Evolutionary conservation across 192 early-diverging fungal genomes (phyloP).

Genomic region (Gonapodya sp.): DNA sequence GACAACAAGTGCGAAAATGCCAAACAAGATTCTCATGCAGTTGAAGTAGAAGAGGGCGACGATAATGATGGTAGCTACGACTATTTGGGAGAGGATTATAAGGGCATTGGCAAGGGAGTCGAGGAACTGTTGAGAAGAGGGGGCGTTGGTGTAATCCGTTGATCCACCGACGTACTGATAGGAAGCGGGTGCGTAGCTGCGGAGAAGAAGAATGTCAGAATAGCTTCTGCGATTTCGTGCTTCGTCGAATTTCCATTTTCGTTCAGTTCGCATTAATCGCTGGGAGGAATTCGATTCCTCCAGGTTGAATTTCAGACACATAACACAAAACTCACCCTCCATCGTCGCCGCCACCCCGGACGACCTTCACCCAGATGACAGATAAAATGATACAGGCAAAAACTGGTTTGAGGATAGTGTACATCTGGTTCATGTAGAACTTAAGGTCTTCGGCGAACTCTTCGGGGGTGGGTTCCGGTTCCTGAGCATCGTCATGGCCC

Average conservation of each 20-base stretch:
- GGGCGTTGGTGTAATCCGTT: neutral
- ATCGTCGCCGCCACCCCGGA: slow-evolving; percentile 14
- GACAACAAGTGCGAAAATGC: slow-evolving; percentile 65
- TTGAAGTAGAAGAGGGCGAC: slow-evolving; percentile 65
- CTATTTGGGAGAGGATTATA: slow-evolving; percentile 66
- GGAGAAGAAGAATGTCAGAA: neutral
- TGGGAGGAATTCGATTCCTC: neutral
- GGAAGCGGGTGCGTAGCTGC: neutral
- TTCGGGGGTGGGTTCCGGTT: neutral
- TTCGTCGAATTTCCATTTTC: too few species aligned
- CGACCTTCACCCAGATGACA: slow-evolving; percentile 79
- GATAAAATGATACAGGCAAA: slow-evolving; percentile 62
- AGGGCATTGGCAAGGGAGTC: slow-evolving; percentile 44
- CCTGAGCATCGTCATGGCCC: neutral
- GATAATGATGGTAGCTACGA: slow-evolving; percentile 68
- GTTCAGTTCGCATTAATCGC: too few species aligned
- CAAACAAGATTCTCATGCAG: slow-evolving; percentile 68
- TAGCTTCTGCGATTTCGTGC: too few species aligned
- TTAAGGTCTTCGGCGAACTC: slow-evolving; percentile 37
- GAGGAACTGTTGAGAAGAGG: neutral
- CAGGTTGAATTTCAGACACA: neutral
- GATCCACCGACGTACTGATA: slow-evolving; percentile 8
- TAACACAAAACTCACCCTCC: neutral
- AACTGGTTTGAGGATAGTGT: slow-evolving; percentile 71
- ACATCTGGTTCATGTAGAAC: slow-evolving; percentile 74